Evolutionary conservation across 257 asterid genomes (phyloP), one percentile per base, ranked within the genome.

Genomic region (Capsicum chinense): DNA sequence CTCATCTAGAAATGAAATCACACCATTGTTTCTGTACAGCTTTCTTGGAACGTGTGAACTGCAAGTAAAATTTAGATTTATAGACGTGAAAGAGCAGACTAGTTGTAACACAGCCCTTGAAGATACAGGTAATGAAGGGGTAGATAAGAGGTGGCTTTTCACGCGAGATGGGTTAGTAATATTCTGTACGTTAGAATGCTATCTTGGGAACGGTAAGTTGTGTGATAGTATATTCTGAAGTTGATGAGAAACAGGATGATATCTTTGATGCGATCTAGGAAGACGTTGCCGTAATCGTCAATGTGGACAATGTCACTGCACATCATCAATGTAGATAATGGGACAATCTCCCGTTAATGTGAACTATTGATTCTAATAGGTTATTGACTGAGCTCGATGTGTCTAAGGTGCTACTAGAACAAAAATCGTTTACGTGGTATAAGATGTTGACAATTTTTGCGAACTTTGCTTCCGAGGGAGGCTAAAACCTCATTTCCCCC

Each of bases 1-100:
- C 64, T 78, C 50, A 78, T 78, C 54, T 78, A 47, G 64, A 78
- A 78, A 54, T 78, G 81, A 78, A 78, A 78, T 78, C 13, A 26
- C 15, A 7, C 81, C 81, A 78, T 78, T 78, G 81, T 54, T 74
- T 35, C 16, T 16, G 52, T 68, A 35, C 8, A 37, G 52, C 52
- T 14, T 52, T 68, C 44, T 68, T 68, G 48, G 52, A 15, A 37
- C 76, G 0, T 68, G 50, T 37, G 73, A 12, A 26, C 44, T 12
- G 47, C 73, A 33, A 66, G 47, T 66, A 6, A 66, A 11, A 66
- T 66, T 13, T 66, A 33, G 73, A 66, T 33, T 33, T 66, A 33
- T 66, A 12, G 73, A 33, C 17, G 47, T 66, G 42, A 66, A 26
- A 33, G 73, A 33, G n/a, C 73, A 33, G 47, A 66, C 16, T 11